Conservation (phyloP, 768 basidiomycete species). For the Suillus bovinus region DNA sequence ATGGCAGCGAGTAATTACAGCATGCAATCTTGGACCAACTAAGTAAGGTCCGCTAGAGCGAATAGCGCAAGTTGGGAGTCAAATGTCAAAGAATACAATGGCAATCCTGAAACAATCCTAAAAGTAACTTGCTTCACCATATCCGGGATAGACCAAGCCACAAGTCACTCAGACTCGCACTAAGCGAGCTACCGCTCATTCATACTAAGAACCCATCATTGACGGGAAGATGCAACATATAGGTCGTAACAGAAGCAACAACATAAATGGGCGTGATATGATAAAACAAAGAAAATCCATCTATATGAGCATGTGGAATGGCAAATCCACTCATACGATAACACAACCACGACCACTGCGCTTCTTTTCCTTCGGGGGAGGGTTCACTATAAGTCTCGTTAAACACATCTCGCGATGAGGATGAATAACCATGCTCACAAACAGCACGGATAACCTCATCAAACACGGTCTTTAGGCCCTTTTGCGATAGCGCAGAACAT, state of each 20-base stretch:
- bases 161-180: slow-evolving; percentile 25
- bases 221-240: slow-evolving; percentile 45
- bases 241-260: slow-evolving; percentile 66
- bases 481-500: slow-evolving; percentile 96
- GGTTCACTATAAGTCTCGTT: slow-evolving; percentile 58
- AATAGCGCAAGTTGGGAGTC: too few species aligned
- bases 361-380: slow-evolving; percentile 60
- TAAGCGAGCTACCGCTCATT: slow-evolving; percentile 27
- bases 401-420: slow-evolving; percentile 10
- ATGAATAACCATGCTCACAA: slow-evolving; percentile 52
- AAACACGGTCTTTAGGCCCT: slow-evolving; percentile 98
- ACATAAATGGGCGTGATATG: slow-evolving; percentile 70
- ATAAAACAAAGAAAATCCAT: slow-evolving; percentile 34
- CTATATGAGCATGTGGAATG: slow-evolving; percentile 30
- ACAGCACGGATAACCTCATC: slow-evolving; percentile 99
- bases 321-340: slow-evolving; percentile 55
- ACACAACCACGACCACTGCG: slow-evolving; percentile 56
- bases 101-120: background rate
- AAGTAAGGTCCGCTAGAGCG: background rate
- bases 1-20: background rate
- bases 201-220: slow-evolving; percentile 19
- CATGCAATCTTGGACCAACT: slow-evolving; percentile 1
- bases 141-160: slow-evolving; percentile 1
- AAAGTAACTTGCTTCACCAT: slow-evolving; percentile 1
- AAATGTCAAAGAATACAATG: background rate